Base-by-base conservation (phyloP, 1,284 basidiomycete genomes). In the Cutaneotrichosporon spelunceum region DNA sequence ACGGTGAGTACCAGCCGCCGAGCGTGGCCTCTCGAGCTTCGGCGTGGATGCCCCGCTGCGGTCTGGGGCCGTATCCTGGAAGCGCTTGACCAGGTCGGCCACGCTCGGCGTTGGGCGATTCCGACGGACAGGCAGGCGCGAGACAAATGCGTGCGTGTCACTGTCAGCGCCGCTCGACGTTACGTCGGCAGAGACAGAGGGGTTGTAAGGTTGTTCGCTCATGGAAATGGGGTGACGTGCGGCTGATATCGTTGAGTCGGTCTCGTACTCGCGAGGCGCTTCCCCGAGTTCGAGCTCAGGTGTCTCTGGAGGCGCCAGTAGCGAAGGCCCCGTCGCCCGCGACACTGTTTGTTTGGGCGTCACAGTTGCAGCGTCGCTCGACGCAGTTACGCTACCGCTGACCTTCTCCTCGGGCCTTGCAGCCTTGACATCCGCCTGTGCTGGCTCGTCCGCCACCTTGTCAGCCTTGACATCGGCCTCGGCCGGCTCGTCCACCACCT, bases 221-320 rank as follows among this genome's bases (percentile, higher is more conserved):
- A 56, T 8, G 27, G 13, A 65, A 65, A 45, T 63, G 56, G 24
- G 19, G n/a, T 69, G 65, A 6, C 70, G 70, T 10, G 82, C 79
- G 2, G 88, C 90, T n/a, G 88, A 90, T 60, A 94, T 91, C 1
- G 92, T 95, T 11, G 91, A 93, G 72, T 95, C 92, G 72, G 89
- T 93, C 49, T 91, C 91, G 39, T 78, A 75, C 4, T 83, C 81
- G 65, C 87, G 87, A 4, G 59, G 24, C 2, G 26, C 21, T 3
- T 60, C 58, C 3, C 84, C 83, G 64, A 79, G 80, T 3, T 29
- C 48, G 24, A 50, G 11, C 8, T 29, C 26, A 10, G 71, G 72
- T 59, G 57, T 53, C 64, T 36, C n/a, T 64, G 65, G 52, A 64
- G 67, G 36, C 53, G 42, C 48, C 10, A 56, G 29, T 11, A 34